Base-by-base conservation (phyloP, 2,329 filamentous ascomycete genomes). In the Colletotrichum plurivorum region DNA sequence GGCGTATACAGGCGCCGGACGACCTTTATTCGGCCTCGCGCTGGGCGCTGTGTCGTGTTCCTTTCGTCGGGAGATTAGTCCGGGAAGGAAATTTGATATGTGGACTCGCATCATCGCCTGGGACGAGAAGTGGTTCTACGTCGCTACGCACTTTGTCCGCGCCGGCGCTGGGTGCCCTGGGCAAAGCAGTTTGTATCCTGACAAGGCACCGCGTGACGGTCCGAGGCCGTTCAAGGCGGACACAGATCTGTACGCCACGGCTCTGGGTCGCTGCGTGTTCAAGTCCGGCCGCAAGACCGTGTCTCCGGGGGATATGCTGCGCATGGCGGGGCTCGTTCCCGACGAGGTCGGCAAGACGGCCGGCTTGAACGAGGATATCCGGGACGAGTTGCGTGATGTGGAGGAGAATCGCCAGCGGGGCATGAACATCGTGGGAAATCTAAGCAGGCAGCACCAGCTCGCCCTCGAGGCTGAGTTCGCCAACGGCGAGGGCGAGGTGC, bases 231-330 rank as follows among this genome's bases (percentile, higher is more conserved):
- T 58, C 55, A 70, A 74, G n/a, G 59, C 71, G 7, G 68, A 72
- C 2, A 73, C 71, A 18, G 63, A 73, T n/a, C 72, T 89, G 25
- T 82, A 85, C 49, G 88, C 88, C 0, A 84, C 84, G 3, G 84
- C 83, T 0, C 72, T 89, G 54, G 86, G 84, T 73, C 89, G 89
- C 77, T 90, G 89, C 72, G 88, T 89, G 7, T 85, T 88, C 71
- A 90, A 90, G 76, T 85, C 85, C 71, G 88, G 87, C 1, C 82
- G 91, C 18, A 82, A 91, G 72, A 94, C 92, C 0, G 85, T 93
- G 7, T 84, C 88, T 13, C 90, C 92, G 0, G 90, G 90, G 74
- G 81, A 87, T 56, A 87, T 91, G 59, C 79, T 93, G 20, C 79
- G 85, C 49, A 82, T 88, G 46, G 88, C 87, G 22, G 87, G 88